Evolutionary conservation across 129 eudicot species (phyloP).

Genomic region (Helianthus annuus): HanXRQr2.0-SUNRISE NC_035442.2:135540173-135540672

Average conservation of each 20-base stretch:
- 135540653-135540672: no score
- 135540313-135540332: constrained; percentile 61
- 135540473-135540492: constrained; percentile 50
- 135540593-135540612: constrained; percentile 63
- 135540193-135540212: no score
- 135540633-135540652: not conserved
- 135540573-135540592: constrained; percentile 53
- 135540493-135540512: constrained; percentile 45
- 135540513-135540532: constrained; percentile 37
- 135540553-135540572: constrained; percentile 61
- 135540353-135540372: constrained; percentile 52
- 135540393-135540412: constrained; percentile 44
- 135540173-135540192: no score
- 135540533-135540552: constrained; percentile 41
- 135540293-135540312: constrained; percentile 21
- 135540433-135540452: constrained; percentile 45
- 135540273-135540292: no score
- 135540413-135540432: constrained; percentile 43
- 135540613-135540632: not conserved
- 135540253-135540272: no score
- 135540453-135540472: constrained; percentile 52
- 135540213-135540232: no score
- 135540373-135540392: constrained; percentile 56
- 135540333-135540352: constrained; percentile 49
- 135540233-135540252: no score